Evolutionary conservation across 345 rosid species (phyloP).

Genomic region (Anastatica hierochuntica): DNA sequence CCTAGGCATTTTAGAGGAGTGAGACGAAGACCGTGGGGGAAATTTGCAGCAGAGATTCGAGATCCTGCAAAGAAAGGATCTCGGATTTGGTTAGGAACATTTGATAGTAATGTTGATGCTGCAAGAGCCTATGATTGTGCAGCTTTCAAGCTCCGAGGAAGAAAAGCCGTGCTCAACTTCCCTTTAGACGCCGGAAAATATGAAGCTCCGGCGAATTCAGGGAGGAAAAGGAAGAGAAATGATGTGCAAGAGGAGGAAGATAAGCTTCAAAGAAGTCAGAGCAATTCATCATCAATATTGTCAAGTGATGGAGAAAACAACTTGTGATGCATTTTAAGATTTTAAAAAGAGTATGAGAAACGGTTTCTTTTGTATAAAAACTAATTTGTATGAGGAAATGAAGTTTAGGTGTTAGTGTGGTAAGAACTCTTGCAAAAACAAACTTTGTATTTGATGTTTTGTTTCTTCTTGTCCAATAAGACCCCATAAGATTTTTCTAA

Average conservation of each 20-base stretch:
- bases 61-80: constrained; percentile 72
- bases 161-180: constrained; percentile 48
- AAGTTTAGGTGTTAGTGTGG: constrained; percentile 16
- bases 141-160: constrained; percentile 32
- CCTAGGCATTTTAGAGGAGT: constrained; percentile 73
- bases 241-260: constrained; percentile 9
- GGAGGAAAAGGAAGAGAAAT: constrained; percentile 47
- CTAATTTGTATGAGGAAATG: constrained; percentile 6
- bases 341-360: neutral
- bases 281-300: constrained; percentile 11
- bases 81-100: constrained; percentile 86
- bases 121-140: no score
- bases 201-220: constrained; percentile 34
- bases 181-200: constrained; percentile 64
- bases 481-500: neutral
- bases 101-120: constrained; percentile 42
- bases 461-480: constrained; percentile 8
- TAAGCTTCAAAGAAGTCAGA: constrained; percentile 16
- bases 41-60: constrained; percentile 87
- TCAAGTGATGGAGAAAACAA: constrained; percentile 13
- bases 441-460: constrained; percentile 1
- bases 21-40: constrained; percentile 87
- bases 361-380: neutral
- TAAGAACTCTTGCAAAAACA: constrained; percentile 5
- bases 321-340: neutral